Conservation (phyloP, 805 yeast species). For the Yarrowia phangngaensis region DNA sequence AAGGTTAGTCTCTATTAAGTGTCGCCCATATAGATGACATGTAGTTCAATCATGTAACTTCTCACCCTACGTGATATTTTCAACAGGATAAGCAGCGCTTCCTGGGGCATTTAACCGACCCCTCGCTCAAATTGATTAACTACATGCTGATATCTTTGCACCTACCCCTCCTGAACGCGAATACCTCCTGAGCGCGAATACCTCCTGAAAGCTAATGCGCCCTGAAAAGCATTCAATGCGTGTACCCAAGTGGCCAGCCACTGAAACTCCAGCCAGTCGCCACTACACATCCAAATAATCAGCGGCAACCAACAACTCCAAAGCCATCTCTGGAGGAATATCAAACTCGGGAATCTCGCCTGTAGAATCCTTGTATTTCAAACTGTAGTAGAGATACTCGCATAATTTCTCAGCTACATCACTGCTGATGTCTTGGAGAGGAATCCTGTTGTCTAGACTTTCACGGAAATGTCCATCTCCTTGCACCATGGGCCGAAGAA, state of each 20-base stretch:
- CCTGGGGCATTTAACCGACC: too few species aligned
- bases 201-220: too few species aligned
- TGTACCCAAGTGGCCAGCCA: neutral
- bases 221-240: too few species aligned
- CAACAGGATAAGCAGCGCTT: too few species aligned
- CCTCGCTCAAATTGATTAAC: too few species aligned
- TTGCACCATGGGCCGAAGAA: slow-evolving; percentile 52
- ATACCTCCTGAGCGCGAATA: too few species aligned
- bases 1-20: too few species aligned
- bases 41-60: too few species aligned
- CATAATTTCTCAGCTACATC: slow-evolving; percentile 71
- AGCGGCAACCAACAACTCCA: slow-evolving; percentile 88
- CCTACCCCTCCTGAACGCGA: too few species aligned
- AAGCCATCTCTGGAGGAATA: slow-evolving; percentile 89
- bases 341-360: slow-evolving; percentile 75
- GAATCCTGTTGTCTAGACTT: slow-evolving; percentile 53
- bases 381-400: slow-evolving; percentile 76
- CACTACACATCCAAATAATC: slow-evolving; percentile 61
- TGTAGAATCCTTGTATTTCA: slow-evolving; percentile 54
- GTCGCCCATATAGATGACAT: too few species aligned
- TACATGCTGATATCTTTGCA: too few species aligned
- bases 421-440: slow-evolving; percentile 62
- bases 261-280: neutral
- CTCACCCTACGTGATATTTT: too few species aligned
- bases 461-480: slow-evolving; percentile 48